These are phyloP conservation scores for Pseudogymnoascus destructans DNA, from an alignment of 2,329 filamentous ascomycete species.

Conservation along the genomic window DNA sequence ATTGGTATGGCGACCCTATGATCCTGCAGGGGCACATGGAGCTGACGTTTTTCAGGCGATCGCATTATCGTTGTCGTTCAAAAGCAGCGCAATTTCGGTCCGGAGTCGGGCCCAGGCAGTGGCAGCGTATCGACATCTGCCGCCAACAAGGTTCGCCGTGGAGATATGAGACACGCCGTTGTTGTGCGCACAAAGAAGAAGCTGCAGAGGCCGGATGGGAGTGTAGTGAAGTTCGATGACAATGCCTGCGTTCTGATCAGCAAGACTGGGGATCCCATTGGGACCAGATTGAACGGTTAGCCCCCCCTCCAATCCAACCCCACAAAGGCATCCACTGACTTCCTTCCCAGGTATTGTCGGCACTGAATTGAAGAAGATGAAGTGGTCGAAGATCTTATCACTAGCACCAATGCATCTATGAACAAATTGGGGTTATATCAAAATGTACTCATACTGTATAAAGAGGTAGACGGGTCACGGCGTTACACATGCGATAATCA, in stretches of 20 bases:
- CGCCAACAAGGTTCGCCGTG: slow-evolving; percentile 87
- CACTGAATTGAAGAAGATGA: slow-evolving; percentile 73
- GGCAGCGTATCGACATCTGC: slow-evolving; percentile 58
- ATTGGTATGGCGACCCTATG: slow-evolving; percentile 51
- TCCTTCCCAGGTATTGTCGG: slow-evolving; percentile 61
- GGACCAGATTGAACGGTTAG: slow-evolving; percentile 71
- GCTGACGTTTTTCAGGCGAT: slow-evolving; percentile 51
- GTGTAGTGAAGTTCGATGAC: slow-evolving; percentile 86
- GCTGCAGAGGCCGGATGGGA: slow-evolving; percentile 75
- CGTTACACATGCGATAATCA: slow-evolving; percentile 7
- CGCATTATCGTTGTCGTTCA: slow-evolving; percentile 95
- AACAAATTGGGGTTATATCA: slow-evolving; percentile 15
- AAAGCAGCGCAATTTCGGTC: slow-evolving; percentile 71
- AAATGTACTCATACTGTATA: slow-evolving; percentile 8
- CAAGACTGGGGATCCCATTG: slow-evolving; percentile 91
- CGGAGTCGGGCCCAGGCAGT: slow-evolving; percentile 52
- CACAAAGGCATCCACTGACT: slow-evolving; percentile 12
- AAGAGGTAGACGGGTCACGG: slow-evolving; percentile 4
- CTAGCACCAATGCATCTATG: slow-evolving; percentile 76
- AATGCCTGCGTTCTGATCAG: slow-evolving; percentile 97
- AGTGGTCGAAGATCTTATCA: slow-evolving; percentile 97
- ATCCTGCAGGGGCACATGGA: not conserved
- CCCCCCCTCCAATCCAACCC: slow-evolving; percentile 12
- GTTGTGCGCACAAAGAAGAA: slow-evolving; percentile 86
- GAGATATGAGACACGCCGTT: slow-evolving; percentile 91